Conservation (phyloP, 352 stramenopile genomes). For the Phytopythium ostracodes region DNA sequence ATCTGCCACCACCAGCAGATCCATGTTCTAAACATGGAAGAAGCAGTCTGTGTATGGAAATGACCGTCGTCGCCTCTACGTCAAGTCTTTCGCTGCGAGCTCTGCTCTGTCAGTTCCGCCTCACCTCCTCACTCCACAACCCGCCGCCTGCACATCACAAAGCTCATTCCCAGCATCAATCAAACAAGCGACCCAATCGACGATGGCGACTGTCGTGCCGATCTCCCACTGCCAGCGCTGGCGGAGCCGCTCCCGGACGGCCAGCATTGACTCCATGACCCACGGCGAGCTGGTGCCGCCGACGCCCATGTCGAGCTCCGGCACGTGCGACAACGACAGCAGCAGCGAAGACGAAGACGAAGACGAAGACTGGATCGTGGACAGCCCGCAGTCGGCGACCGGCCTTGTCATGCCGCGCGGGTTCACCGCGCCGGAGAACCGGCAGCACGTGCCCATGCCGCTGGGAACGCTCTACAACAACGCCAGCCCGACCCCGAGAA, state of each 20-base stretch:
- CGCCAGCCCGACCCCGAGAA: slow-evolving; percentile 3
- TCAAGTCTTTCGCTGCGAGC: neutral
- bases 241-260: slow-evolving; percentile 46
- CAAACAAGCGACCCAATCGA: neutral
- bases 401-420: slow-evolving; percentile 43
- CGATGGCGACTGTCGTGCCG: slow-evolving; percentile 52
- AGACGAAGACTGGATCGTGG: slow-evolving; percentile 29
- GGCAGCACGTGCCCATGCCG: slow-evolving; percentile 8
- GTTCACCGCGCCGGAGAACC: slow-evolving; percentile 17
- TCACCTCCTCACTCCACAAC: neutral
- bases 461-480: slow-evolving; percentile 3
- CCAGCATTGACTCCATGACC: slow-evolving; percentile 34
- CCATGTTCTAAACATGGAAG: neutral
- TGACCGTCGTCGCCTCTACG: neutral
- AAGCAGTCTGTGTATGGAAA: neutral
- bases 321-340: slow-evolving; percentile 7
- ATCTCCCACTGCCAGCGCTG: slow-evolving; percentile 52
- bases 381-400: slow-evolving; percentile 28
- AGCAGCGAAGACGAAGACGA: slow-evolving; percentile 28
- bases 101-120: neutral
- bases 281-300: slow-evolving; percentile 11
- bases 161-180: neutral
- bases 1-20: neutral
- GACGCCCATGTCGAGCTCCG: slow-evolving; percentile 2
- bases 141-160: neutral